Conservation (phyloP, 2,329 filamentous ascomycete genomes). For the Aotearoamyces nothofagi region DNA sequence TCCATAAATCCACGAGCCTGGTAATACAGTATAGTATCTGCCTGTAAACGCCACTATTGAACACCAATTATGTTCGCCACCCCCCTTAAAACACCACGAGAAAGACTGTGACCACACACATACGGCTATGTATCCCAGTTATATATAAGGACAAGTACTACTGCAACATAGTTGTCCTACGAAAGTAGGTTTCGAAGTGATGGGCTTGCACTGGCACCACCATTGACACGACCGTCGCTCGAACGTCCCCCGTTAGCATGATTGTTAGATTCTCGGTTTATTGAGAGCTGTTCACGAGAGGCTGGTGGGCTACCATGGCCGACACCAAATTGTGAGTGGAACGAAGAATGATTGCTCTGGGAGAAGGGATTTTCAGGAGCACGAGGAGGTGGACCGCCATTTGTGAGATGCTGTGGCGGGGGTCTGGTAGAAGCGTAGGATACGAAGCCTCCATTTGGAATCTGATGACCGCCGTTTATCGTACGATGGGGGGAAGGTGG, state of each 20-base stretch:
- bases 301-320: conserved; percentile 15
- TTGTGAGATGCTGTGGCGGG: conserved; percentile 18
- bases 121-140: too few relatives aligned
- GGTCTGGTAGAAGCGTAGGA: conserved; percentile 18
- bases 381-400: conserved; percentile 23
- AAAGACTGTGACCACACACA: too few relatives aligned
- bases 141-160: too few relatives aligned
- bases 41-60: too few relatives aligned
- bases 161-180: too few relatives aligned
- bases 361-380: conserved; percentile 30
- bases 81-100: too few relatives aligned
- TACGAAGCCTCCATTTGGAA: conserved; percentile 13
- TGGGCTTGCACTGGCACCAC: conserved; percentile 63
- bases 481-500: conserved; percentile 18
- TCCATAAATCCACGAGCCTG: too few relatives aligned
- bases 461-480: conserved; percentile 4
- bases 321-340: conserved; percentile 20
- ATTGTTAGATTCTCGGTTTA: conserved; percentile 12
- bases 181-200: conserved; percentile 61
- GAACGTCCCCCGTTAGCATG: conserved; percentile 18
- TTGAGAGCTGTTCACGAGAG: conserved; percentile 16
- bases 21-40: too few relatives aligned
- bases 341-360: conserved; percentile 28
- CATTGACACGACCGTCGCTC: conserved; percentile 30
- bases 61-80: too few relatives aligned